These are phyloP conservation scores for Agarophyton chilense DNA, from an alignment of 23 red algal species.

Conservation along the genomic window DNA sequence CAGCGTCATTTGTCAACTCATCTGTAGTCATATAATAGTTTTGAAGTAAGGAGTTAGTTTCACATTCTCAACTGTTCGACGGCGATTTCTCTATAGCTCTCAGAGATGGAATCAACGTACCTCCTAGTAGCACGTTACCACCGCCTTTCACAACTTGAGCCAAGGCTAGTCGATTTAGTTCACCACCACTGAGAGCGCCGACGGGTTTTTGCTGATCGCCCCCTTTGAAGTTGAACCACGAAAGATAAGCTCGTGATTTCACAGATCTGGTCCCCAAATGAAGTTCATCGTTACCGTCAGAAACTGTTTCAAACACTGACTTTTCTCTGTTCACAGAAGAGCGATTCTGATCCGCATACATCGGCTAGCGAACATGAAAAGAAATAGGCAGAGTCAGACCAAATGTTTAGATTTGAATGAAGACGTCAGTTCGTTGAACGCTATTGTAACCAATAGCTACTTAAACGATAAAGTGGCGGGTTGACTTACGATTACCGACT, in stretches of 20 bases:
- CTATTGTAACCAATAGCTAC: neutral
- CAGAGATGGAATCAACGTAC: neutral
- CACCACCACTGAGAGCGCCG: conserved; percentile 78
- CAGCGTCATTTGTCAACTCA: conserved; percentile 88
- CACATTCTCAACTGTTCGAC: too few relatives aligned
- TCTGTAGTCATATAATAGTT: conserved; percentile 11
- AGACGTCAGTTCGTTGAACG: neutral
- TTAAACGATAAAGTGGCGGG: neutral
- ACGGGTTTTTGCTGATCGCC: conserved; percentile 86
- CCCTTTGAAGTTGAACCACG: conserved; percentile 95
- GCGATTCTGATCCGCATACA: conserved; percentile 92
- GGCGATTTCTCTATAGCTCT: neutral
- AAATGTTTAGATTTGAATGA: neutral
- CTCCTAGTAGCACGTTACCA: conserved; percentile 86
- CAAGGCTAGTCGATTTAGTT: conserved; percentile 79
- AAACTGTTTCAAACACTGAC: conserved; percentile 82
- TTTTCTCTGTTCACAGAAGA: conserved; percentile 68
- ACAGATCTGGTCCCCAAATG: conserved; percentile 66
- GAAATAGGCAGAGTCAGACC: neutral
- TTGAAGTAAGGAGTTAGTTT: too few relatives aligned
- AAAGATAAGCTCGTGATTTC: conserved; percentile 84
- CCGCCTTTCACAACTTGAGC: conserved; percentile 82
- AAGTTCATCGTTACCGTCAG: conserved; percentile 74
- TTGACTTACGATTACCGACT: conserved; percentile 73
- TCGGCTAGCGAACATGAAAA: conserved; percentile 32